These are phyloP conservation scores for Dipsacomyces acuminosporus DNA, from an alignment of 371 early-diverging fungal species.

Conservation along the genomic window DNA sequence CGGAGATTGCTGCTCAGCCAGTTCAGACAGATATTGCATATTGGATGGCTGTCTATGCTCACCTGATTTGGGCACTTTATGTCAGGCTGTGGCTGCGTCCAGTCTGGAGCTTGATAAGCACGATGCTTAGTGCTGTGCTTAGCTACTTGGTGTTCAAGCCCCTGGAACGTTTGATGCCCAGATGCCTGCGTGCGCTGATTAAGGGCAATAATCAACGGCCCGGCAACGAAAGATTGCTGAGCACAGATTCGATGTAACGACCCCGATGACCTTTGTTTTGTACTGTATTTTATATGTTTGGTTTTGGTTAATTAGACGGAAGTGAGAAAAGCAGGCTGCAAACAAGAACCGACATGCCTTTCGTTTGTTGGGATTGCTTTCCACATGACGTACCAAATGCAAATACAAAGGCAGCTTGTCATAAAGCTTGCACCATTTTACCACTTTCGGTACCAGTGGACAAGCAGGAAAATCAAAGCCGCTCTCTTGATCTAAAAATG, in stretches of 20 bases:
- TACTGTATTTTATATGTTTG: no score
- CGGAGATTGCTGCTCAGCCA: background rate
- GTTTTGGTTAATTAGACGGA: no score
- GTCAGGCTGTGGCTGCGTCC: constrained; percentile 15
- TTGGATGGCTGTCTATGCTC: constrained; percentile 27
- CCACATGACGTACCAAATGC: background rate
- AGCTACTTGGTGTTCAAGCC: constrained; percentile 5
- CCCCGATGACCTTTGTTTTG: no score
- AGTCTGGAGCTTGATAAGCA: constrained; percentile 2
- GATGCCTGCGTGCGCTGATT: background rate
- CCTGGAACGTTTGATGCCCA: constrained; percentile 4
- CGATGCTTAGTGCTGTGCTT: constrained; percentile 5
- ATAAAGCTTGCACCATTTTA: no score
- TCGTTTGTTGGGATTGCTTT: background rate
- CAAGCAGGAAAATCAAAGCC: no score
- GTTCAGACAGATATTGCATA: background rate
- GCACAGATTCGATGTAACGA: no score
- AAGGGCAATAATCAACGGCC: background rate
- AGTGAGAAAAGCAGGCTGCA: no score
- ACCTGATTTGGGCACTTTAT: constrained; percentile 24
- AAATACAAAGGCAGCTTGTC: no score
- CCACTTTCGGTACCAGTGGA: no score
- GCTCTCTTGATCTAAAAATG: no score
- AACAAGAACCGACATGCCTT: no score
- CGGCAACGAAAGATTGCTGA: no score